Percentiles rank a stretch among this genome's conserved stretches.
Conservation (phyloP, 2,329 filamentous ascomycete genomes). For the Endoconidiophora polonica region DNA sequence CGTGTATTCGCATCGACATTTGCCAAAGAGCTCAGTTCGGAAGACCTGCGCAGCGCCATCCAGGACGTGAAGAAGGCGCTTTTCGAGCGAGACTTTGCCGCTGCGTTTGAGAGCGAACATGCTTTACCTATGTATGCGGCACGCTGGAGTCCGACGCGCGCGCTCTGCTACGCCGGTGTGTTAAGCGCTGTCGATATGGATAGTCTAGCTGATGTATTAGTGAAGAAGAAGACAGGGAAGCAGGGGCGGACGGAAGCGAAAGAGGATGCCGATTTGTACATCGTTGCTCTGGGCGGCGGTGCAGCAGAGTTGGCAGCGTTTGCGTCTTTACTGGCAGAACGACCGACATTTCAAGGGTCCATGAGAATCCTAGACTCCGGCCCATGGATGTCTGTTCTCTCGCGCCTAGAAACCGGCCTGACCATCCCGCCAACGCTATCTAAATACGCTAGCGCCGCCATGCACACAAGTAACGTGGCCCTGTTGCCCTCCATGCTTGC, state of each 20-base stretch:
- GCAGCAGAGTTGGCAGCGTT: constrained; percentile 45
- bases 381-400: constrained; percentile 52
- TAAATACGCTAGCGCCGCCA: constrained; percentile 34
- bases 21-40: constrained; percentile 28
- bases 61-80: constrained; percentile 77
- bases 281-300: constrained; percentile 38
- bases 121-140: constrained; percentile 71
- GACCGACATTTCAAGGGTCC: constrained; percentile 12
- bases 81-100: constrained; percentile 67
- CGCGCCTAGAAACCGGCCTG: constrained; percentile 39
- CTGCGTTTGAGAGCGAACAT: constrained; percentile 57
- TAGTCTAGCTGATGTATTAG: no score
- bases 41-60: constrained; percentile 37
- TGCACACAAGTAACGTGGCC: constrained; percentile 27
- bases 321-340: constrained; percentile 24
- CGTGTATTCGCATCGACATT: constrained; percentile 58
- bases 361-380: constrained; percentile 67
- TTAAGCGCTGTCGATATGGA: constrained; percentile 19
- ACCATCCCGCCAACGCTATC: constrained; percentile 33
- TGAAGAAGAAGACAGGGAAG: constrained; percentile 1
- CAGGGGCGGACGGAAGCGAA: not conserved
- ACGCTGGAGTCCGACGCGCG: constrained; percentile 77
- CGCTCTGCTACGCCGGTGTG: constrained; percentile 60
- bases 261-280: constrained; percentile 18
- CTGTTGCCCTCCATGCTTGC: constrained; percentile 23